A percentile compares a stretch with the other conserved stretches of the same genome.
These are phyloP conservation scores for Quercus dentata DNA, from an alignment of 306 rosid species.

Conservation along the genomic window DNA sequence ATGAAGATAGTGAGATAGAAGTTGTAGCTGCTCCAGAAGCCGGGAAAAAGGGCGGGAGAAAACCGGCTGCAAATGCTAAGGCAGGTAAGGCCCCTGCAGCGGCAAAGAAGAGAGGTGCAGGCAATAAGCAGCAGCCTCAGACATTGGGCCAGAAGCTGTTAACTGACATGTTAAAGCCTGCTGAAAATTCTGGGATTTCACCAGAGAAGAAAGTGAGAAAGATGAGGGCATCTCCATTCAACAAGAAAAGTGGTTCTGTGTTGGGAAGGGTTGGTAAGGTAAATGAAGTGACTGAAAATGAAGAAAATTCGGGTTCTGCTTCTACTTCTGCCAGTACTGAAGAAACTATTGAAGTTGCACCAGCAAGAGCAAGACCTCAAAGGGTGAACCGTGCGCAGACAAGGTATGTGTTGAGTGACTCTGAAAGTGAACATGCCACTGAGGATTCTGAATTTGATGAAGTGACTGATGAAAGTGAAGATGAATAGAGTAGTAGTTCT, in stretches of 20 bases:
- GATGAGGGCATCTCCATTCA: conserved; percentile 84
- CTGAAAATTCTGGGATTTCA: conserved; percentile 46
- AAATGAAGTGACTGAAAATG: conserved; percentile 27
- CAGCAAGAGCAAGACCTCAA: too few species aligned
- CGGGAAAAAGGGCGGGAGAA: conserved; percentile 61
- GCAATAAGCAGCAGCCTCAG: conserved; percentile 36
- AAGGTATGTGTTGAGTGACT: too few species aligned
- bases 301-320: too few species aligned
- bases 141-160: conserved; percentile 58
- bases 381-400: too few species aligned
- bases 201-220: conserved; percentile 89
- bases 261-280: conserved; percentile 40
- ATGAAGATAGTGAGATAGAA: conserved; percentile 35
- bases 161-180: conserved; percentile 62
- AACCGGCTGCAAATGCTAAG: conserved; percentile 51
- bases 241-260: conserved; percentile 72
- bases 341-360: too few species aligned
- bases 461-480: too few species aligned
- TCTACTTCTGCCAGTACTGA: too few species aligned
- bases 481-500: too few species aligned
- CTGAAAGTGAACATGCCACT: too few species aligned
- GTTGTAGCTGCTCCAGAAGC: conserved; percentile 27
- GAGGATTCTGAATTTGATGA: too few species aligned
- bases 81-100: conserved; percentile 44
- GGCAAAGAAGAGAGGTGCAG: conserved; percentile 43